Evolutionary conservation across 768 basidiomycete genomes (phyloP), one percentile per base, ranked within the genome.

Genomic region (Rhodotorula babjevae): DNA sequence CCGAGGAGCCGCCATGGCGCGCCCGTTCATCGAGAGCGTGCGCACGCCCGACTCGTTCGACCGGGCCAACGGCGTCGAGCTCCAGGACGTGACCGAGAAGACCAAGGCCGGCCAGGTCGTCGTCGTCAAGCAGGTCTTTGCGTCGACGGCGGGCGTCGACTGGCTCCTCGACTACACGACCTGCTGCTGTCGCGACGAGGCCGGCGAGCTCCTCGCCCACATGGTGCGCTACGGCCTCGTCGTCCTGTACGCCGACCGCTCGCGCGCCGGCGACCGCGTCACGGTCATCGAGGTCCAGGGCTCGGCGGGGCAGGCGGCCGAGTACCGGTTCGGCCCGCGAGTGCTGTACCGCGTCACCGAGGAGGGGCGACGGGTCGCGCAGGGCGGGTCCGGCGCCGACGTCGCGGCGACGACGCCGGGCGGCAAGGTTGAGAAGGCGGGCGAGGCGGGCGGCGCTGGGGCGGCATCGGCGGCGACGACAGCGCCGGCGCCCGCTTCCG

Each of bases 101-200:
- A 62, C 47, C 29, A 73, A 71, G 61, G 57, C 65, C 27, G 64
- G 65, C 21, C 56, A 31, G 16, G 14, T 87, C 88, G 82, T 88
- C 86, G 77, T 84, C 63, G 65, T 87, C 79, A 82, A 82, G 64
- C 81, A 82, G 65, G 91, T 91, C 77, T 97, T 99, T 80, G 83
- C 88, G 42, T 93, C 96, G 33, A 87, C 92, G 65, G 86, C 86
- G 58, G 93, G 91, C 0, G 84, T 97, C 67, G 94, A 98, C 82
- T 99, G 96, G 96, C 87, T 99, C 53, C 90, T 92, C 80, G 96
- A 99, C 81, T 96, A 93, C 77, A 93, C 96, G 0, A 96, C 94
- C 2, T 92, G 94, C 47, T 92, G 93, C 47, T 93, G 93, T 33
- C 85, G 92, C 64, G 96, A 99, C 79, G 96, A 98, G 81, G 94